phyloP scores from a whole-genome alignment of 495 filamentous ascomycete genomes.

The Pyrenula aspistea region DNA sequence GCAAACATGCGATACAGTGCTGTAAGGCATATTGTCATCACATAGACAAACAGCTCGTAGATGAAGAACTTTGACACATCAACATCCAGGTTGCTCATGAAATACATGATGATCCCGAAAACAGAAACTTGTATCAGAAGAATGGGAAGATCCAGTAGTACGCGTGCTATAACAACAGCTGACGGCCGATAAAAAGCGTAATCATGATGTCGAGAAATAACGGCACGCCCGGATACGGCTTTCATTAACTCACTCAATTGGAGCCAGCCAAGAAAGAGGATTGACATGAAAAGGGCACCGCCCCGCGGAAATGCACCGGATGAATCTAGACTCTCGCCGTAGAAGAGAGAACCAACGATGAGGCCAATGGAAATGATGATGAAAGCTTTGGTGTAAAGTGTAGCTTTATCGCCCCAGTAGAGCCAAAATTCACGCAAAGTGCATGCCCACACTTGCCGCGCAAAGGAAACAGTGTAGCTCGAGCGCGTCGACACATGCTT shows the following conservation, averaged over 20 bases:
- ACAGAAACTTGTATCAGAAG: slow-evolving; percentile 49
- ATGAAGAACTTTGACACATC: slow-evolving; percentile 62
- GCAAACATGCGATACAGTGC: slow-evolving; percentile 69
- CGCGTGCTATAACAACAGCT: slow-evolving; percentile 55
- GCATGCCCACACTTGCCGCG: slow-evolving; percentile 56
- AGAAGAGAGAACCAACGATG: slow-evolving; percentile 65
- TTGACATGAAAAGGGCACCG: slow-evolving; percentile 61
- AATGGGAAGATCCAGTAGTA: slow-evolving; percentile 57
- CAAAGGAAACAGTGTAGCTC: slow-evolving; percentile 58
- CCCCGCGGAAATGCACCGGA: slow-evolving; percentile 57
- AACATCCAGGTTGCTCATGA: slow-evolving; percentile 52
- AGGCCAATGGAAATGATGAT: slow-evolving; percentile 65
- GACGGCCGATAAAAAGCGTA: slow-evolving; percentile 75
- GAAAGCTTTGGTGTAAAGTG: slow-evolving; percentile 66
- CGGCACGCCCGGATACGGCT: slow-evolving; percentile 48
- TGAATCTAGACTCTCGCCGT: slow-evolving; percentile 49
- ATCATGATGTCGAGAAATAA: slow-evolving; percentile 54
- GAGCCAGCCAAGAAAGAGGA: slow-evolving; percentile 66
- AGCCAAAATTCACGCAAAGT: slow-evolving; percentile 68
- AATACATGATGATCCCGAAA: slow-evolving; percentile 58
- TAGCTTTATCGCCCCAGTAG: slow-evolving; percentile 57
- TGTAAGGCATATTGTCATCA: slow-evolving; percentile 54
- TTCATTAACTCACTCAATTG: slow-evolving; percentile 61
- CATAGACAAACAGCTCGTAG: slow-evolving; percentile 60
- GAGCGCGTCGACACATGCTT: slow-evolving; percentile 57